Percentiles rank a stretch among this genome's conserved stretches.
Evolutionary conservation across 306 rosid genomes (phyloP).

Genomic region (Prunus persica): Prunus_persica_NCBIv2 NC_034014.1:17210501-17211000

Average conservation of each 20-base stretch:
- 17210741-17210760: constrained; percentile 50
- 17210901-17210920: constrained; percentile 58
- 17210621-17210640: constrained; percentile 52
- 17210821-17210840: constrained; percentile 45
- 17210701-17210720: constrained; percentile 49
- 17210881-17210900: constrained; percentile 54
- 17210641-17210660: constrained; percentile 44
- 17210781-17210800: constrained; percentile 44
- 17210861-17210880: constrained; percentile 44
- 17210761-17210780: constrained; percentile 39
- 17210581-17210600: constrained; percentile 50
- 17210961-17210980: constrained; percentile 42
- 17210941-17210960: constrained; percentile 36
- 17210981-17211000: constrained; percentile 55
- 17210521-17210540: constrained; percentile 60
- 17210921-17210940: constrained; percentile 43
- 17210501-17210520: constrained; percentile 35
- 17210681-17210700: constrained; percentile 61
- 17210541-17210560: constrained; percentile 52
- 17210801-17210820: constrained; percentile 56
- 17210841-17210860: constrained; percentile 48
- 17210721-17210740: constrained; percentile 47
- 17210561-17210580: constrained; percentile 70
- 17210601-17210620: constrained; percentile 66
- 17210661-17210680: constrained; percentile 51